These are phyloP conservation scores for Metarhizium sp. DNA, from an alignment of 2,329 filamentous ascomycete genomes.

Conservation along the genomic window DNA sequence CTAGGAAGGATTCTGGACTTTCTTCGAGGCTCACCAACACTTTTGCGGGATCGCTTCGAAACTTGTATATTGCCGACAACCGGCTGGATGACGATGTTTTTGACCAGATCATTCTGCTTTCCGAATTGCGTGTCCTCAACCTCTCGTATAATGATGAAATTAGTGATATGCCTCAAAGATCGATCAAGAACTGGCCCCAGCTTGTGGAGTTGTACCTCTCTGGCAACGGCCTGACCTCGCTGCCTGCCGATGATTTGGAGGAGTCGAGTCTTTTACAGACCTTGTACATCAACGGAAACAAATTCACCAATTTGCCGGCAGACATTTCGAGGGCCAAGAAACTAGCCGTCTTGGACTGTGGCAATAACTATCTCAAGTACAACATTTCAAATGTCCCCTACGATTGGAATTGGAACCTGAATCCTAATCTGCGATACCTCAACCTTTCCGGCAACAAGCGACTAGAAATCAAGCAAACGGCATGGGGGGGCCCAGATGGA, in stretches of 20 bases:
- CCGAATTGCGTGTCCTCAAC: slow-evolving; percentile 81
- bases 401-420: slow-evolving; percentile 99
- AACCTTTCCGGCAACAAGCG: slow-evolving; percentile 96
- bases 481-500: slow-evolving; percentile 33
- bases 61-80: slow-evolving; percentile 88
- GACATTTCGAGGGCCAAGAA: slow-evolving; percentile 93
- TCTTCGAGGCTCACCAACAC: slow-evolving; percentile 74
- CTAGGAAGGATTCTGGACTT: slow-evolving; percentile 81
- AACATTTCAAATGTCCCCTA: slow-evolving; percentile 99
- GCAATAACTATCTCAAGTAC: slow-evolving; percentile 93
- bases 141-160: slow-evolving; percentile 85
- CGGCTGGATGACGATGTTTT: slow-evolving; percentile 91
- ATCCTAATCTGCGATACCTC: slow-evolving; percentile 86
- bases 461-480: slow-evolving; percentile 72
- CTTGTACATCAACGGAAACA: slow-evolving; percentile 93
- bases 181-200: slow-evolving; percentile 82
- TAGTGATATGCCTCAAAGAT: slow-evolving; percentile 81
- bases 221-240: slow-evolving; percentile 82
- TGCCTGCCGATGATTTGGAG: slow-evolving; percentile 90
- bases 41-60: slow-evolving; percentile 76
- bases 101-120: slow-evolving; percentile 74
- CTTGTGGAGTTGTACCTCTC: slow-evolving; percentile 89
- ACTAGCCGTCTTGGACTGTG: slow-evolving; percentile 84
- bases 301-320: slow-evolving; percentile 91
- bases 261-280: slow-evolving; percentile 80